Conservation (phyloP, 2,329 filamentous ascomycete genomes). For the Rhexocercosporidium sp. region DNA sequence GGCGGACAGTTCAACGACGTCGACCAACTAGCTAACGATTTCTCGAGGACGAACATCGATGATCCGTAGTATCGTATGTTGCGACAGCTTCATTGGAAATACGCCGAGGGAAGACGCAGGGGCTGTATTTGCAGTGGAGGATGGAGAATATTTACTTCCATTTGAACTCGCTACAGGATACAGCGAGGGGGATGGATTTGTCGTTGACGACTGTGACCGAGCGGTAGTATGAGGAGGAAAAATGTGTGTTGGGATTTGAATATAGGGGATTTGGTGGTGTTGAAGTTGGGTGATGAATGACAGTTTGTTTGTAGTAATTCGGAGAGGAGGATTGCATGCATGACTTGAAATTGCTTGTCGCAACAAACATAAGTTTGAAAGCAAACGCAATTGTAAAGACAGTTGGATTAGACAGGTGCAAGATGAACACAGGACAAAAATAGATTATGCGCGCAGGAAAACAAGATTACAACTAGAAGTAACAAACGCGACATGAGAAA, state of each 20-base stretch:
- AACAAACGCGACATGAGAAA: background rate
- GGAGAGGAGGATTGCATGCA: too few species aligned
- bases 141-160: background rate
- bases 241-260: background rate
- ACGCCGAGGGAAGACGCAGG: background rate
- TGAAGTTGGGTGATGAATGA: background rate
- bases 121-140: constrained; percentile 5
- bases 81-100: background rate
- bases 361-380: background rate
- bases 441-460: background rate
- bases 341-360: background rate
- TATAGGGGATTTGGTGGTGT: background rate
- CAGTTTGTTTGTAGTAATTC: background rate
- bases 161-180: background rate
- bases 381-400: background rate
- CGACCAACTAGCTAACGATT: background rate
- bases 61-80: background rate
- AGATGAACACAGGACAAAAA: background rate
- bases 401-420: background rate
- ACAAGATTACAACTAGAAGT: background rate
- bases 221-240: background rate
- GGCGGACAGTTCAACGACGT: background rate
- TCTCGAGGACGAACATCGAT: background rate
- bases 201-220: background rate
- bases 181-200: background rate